Percentiles rank a stretch among this genome's conserved stretches.
Conservation (phyloP, 2,329 filamentous ascomycete genomes). For the Aspergillus aculeatinus region DNA sequence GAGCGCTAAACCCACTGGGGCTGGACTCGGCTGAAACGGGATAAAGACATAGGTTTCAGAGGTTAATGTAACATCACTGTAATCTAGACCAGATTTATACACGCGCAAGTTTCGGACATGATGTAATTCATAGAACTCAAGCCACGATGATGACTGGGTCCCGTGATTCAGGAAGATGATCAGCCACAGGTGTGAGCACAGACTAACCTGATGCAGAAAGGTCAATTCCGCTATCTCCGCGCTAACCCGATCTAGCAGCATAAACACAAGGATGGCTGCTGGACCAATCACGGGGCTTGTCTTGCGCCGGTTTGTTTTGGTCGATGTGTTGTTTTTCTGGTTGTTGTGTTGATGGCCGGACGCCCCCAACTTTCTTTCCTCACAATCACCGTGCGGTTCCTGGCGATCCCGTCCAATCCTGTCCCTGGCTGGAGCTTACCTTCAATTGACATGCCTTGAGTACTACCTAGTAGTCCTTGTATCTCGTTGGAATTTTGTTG, state of each 20-base stretch:
- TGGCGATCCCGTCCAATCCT: background rate
- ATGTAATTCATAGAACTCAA: too few relatives aligned
- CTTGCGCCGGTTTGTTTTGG: background rate
- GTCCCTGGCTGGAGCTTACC: background rate
- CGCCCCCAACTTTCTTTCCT: background rate
- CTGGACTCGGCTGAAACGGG: too few relatives aligned
- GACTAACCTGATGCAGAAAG: too few relatives aligned
- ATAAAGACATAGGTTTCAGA: too few relatives aligned
- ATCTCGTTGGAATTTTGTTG: too few relatives aligned
- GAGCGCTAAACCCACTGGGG: background rate
- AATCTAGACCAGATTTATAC: background rate
- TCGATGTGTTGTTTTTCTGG: background rate
- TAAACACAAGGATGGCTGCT: background rate
- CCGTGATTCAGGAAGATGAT: background rate
- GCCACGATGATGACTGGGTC: too few relatives aligned
- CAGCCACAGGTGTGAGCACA: too few relatives aligned
- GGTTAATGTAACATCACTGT: background rate
- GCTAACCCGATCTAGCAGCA: background rate
- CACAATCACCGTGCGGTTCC: background rate
- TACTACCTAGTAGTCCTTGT: too few relatives aligned
- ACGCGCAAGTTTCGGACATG: too few relatives aligned
- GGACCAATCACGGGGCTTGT: background rate
- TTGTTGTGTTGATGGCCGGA: constrained; percentile 1
- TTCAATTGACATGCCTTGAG: background rate
- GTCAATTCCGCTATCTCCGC: too few relatives aligned